Evolutionary conservation across 495 filamentous ascomycete species (phyloP).

Genomic region (Hypoxylon rickii): DNA sequence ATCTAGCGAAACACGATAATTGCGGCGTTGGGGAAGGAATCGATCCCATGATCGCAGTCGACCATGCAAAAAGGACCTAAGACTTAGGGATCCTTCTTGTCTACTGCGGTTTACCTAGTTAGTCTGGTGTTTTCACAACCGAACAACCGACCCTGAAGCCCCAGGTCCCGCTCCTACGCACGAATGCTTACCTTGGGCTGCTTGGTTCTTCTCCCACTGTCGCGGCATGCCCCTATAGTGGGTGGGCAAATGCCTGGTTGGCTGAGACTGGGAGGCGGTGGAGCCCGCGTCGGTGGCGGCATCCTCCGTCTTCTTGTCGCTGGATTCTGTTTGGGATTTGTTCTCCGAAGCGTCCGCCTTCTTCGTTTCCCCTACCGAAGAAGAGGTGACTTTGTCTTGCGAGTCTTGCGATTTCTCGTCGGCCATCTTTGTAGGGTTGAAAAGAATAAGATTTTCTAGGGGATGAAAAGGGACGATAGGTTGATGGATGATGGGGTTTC

Average conservation of each 20-base stretch:
- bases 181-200: conserved; percentile 11
- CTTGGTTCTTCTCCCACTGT: conserved; percentile 41
- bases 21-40: no score
- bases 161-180: no score
- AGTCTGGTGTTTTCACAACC: neutral
- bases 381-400: conserved; percentile 8
- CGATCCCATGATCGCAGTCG: no score
- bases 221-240: conserved; percentile 39
- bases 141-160: neutral
- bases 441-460: neutral
- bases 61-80: no score
- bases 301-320: conserved; percentile 29
- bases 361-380: conserved; percentile 13
- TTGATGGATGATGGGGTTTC: no score
- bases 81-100: conserved; percentile 34
- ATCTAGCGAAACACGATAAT: no score
- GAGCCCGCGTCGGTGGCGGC: conserved; percentile 16
- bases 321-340: conserved; percentile 8
- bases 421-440: conserved; percentile 17
- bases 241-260: conserved; percentile 18
- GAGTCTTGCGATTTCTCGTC: conserved; percentile 18
- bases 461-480: no score
- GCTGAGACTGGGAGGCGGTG: conserved; percentile 12
- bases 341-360: conserved; percentile 3
- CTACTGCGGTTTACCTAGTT: conserved; percentile 14